Evolutionary conservation across 345 rosid genomes (phyloP), one percentile per base, ranked within the genome.

Genomic region (Hevea brasiliensis): DNA sequence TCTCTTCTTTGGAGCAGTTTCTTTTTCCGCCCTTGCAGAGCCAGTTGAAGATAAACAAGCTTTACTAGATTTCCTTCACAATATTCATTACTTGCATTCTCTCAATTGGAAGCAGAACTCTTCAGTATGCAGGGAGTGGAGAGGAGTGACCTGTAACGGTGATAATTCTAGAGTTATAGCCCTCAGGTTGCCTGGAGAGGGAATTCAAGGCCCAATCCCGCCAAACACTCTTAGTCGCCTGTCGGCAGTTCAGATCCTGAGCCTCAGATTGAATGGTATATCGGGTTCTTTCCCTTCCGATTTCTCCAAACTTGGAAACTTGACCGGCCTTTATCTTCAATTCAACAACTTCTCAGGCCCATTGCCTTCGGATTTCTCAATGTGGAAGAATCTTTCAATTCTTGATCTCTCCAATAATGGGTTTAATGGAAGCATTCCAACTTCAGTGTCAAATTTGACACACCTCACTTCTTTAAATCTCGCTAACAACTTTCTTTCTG

Each of bases 231-330:
- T 85, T 47, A 51, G 82, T 41, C 71, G 80, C n/a, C 45, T 85
- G 15, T 75, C 80, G 12, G 80, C 71, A 15, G 56, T 85, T 23
- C 72, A 74, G 72, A 73, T 71, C 63, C 75, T 85, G 8, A 85
- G 81, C 76, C 87, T 85, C 72, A 66, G 82, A 65, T 81, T 83
- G 32, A 84, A 84, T 62, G 59, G 65, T 32, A 55, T 84, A 18
- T 62, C 68, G 47, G 85, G 85, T 15, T n/a, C 57, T 58, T 75
- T 84, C 69, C 87, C 87, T 68, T n/a, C 83, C 14, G 87, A 74
- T 79, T 61, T 84, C 35, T 24, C 66, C 27, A 68, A 58, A 8
- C 76, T 84, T 21, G 21, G 24, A 9, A 67, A 48, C 68, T 75
- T 84, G 55, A 65, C 71, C 8, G 40, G 35, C 63, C 80, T 84